These are phyloP conservation scores for Breviolum minutum DNA, from an alignment of 73 alveolate species.

Conservation along the genomic window DNA sequence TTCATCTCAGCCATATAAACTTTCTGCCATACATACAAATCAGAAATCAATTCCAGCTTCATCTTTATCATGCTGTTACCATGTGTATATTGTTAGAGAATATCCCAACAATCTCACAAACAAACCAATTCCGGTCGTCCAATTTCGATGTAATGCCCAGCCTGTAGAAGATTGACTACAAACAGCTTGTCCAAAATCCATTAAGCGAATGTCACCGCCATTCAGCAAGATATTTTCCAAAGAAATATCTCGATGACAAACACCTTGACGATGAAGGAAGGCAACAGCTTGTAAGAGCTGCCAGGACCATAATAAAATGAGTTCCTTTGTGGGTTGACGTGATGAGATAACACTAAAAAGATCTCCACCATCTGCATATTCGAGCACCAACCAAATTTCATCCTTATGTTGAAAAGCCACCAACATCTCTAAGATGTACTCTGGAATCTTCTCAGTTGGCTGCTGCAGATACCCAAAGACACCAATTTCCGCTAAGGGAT, in stretches of 20 bases:
- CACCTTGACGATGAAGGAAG: slow-evolving; percentile 44
- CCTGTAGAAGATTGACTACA: background rate
- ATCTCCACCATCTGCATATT: slow-evolving; percentile 84
- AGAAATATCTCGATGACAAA: slow-evolving; percentile 81
- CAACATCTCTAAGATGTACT: slow-evolving; percentile 69
- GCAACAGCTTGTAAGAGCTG: slow-evolving; percentile 76
- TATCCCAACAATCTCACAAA: too few species aligned
- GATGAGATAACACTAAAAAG: slow-evolving; percentile 44
- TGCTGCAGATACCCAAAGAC: slow-evolving; percentile 35
- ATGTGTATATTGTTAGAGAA: too few species aligned
- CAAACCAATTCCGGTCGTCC: too few species aligned
- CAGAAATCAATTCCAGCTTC: too few species aligned
- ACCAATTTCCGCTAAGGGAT: slow-evolving; percentile 76
- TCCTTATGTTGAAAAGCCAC: slow-evolving; percentile 19
- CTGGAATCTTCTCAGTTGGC: slow-evolving; percentile 22
- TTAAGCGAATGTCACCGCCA: slow-evolving; percentile 55
- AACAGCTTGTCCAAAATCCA: slow-evolving; percentile 82
- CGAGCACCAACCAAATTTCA: slow-evolving; percentile 71
- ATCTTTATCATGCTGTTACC: too few species aligned
- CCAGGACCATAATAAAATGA: slow-evolving; percentile 75
- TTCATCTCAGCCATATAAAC: too few species aligned
- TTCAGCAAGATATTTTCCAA: slow-evolving; percentile 80
- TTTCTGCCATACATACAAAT: too few species aligned
- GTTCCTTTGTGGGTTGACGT: background rate
- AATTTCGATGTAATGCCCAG: too few species aligned